These are phyloP conservation scores for Botrytis aclada DNA, from an alignment of 2,329 filamentous ascomycete species.

Conservation along the genomic window DNA sequence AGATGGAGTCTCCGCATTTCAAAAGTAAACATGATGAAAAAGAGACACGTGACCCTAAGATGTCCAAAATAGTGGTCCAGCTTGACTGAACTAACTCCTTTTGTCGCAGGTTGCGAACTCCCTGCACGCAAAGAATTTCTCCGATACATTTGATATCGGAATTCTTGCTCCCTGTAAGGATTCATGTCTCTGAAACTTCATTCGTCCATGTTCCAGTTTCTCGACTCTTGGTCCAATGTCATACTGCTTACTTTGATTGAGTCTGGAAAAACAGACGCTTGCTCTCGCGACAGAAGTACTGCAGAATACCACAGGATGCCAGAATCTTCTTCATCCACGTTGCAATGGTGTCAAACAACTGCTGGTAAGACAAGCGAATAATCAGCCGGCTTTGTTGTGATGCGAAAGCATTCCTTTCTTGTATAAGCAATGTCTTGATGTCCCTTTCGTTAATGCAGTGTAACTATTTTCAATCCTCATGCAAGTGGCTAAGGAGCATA, in stretches of 20 bases:
- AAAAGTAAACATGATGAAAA: constrained; percentile 8
- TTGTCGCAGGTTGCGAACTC: not conserved
- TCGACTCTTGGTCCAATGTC: not conserved
- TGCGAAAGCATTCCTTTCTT: not conserved
- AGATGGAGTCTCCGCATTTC: not conserved
- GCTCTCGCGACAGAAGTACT: not conserved
- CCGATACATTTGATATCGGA: not conserved
- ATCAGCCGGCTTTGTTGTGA: not conserved
- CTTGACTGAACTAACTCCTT: not conserved
- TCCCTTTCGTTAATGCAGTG: too few relatives aligned
- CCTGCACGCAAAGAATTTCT: not conserved
- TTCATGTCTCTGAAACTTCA: not conserved
- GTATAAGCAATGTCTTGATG: not conserved
- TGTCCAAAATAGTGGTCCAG: not conserved
- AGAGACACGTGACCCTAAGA: not conserved
- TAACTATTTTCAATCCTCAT: not conserved
- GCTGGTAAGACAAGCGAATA: not conserved
- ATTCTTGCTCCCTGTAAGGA: not conserved
- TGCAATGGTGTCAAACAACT: not conserved
- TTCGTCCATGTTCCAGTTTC: not conserved
- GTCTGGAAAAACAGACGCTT: too few relatives aligned
- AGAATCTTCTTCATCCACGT: not conserved
- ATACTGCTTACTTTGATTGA: not conserved
- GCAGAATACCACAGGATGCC: not conserved
- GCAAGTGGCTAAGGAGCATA: too few relatives aligned